Evolutionary conservation across 2,329 filamentous ascomycete species (phyloP).

Genomic region (Xylaria sp.): DNA sequence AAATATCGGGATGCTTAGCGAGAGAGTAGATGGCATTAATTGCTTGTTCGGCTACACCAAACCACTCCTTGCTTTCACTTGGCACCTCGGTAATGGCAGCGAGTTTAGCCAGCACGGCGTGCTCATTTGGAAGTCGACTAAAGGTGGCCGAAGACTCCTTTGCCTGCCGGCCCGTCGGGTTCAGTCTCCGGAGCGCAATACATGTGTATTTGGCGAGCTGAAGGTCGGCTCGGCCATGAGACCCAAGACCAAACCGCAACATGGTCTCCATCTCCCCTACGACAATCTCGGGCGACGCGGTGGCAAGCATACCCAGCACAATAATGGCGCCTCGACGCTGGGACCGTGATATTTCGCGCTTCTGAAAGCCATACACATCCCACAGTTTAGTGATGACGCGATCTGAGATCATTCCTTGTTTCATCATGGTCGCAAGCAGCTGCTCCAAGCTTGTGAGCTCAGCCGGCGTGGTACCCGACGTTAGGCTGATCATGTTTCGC

Average conservation of each 20-base stretch:
- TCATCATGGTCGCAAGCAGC: constrained; percentile 96
- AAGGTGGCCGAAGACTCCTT: constrained; percentile 73
- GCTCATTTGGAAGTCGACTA: constrained; percentile 86
- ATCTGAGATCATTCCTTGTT: constrained; percentile 83
- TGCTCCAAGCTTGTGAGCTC: constrained; percentile 96
- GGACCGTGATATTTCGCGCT: constrained; percentile 87
- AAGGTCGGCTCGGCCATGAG: constrained; percentile 79
- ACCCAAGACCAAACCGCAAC: constrained; percentile 85
- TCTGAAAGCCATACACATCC: constrained; percentile 96
- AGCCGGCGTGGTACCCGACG: constrained; percentile 91
- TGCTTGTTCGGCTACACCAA: constrained; percentile 92
- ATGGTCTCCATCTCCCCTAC: constrained; percentile 95
- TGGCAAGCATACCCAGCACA: constrained; percentile 92
- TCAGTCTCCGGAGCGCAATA: constrained; percentile 89
- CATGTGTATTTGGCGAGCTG: constrained; percentile 94
- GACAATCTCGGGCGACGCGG: constrained; percentile 90
- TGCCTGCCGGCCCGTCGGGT: constrained; percentile 78
- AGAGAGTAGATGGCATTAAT: constrained; percentile 94
- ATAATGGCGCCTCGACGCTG: constrained; percentile 95
- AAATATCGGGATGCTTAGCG: constrained; percentile 89
- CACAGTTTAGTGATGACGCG: constrained; percentile 90
- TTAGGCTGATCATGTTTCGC: constrained; percentile 98
- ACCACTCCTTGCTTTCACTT: constrained; percentile 94
- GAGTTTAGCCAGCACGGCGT: constrained; percentile 81
- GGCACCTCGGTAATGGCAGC: constrained; percentile 84